These are phyloP conservation scores for Solanum infundibuliforme DNA, from an alignment of 257 asterid genomes.

Conservation along the genomic window DNA sequence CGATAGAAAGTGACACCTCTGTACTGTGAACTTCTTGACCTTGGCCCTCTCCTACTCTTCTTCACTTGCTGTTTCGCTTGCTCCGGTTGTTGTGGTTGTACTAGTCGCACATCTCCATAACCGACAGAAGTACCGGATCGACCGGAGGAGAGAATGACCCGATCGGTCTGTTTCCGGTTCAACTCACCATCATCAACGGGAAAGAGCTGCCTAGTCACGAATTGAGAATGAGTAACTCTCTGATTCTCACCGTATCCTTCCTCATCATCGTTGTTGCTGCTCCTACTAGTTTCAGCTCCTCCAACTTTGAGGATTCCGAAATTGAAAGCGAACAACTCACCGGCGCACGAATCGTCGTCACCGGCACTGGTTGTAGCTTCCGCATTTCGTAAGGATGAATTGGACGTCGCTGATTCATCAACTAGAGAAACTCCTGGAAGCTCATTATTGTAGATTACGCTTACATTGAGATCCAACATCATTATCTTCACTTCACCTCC, in stretches of 20 bases:
- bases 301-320: conserved; percentile 31
- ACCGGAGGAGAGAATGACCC: conserved; percentile 1
- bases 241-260: background rate
- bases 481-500: background rate
- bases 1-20: conserved; percentile 60
- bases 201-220: conserved; percentile 52
- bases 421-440: conserved; percentile 11
- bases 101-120: background rate
- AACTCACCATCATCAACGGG: conserved; percentile 14
- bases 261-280: background rate
- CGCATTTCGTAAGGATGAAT: conserved; percentile 34
- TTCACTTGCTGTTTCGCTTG: conserved; percentile 21
- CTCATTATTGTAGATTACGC: conserved; percentile 5
- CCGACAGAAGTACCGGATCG: background rate
- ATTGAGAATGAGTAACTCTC: conserved; percentile 3
- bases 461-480: conserved; percentile 64
- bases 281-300: background rate
- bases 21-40: conserved; percentile 51
- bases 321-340: conserved; percentile 17
- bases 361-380: conserved; percentile 32
- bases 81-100: conserved; percentile 12
- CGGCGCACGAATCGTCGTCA: conserved; percentile 39
- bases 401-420: conserved; percentile 25
- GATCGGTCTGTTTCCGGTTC: conserved; percentile 1
- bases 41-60: conserved; percentile 59